Evolutionary conservation across 2,329 filamentous ascomycete genomes (phyloP).

Genomic region (Spiromastix sp.): DNA sequence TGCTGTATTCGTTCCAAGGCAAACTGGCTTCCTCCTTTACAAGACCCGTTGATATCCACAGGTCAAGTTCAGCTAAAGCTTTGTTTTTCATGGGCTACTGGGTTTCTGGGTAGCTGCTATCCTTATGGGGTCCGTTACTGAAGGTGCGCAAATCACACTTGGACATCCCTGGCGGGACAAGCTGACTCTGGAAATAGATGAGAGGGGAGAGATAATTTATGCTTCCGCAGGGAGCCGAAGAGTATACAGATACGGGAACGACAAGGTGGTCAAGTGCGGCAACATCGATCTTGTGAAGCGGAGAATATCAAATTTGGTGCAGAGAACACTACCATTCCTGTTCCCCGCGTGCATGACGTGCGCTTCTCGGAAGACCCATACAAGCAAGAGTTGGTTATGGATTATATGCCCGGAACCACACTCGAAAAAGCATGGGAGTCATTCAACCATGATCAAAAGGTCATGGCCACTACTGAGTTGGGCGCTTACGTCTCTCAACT

Average conservation of each 20-base stretch:
- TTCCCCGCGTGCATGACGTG: slow-evolving; percentile 3
- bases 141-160: no score
- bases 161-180: no score
- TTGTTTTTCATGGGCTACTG: no score
- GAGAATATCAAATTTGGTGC: not conserved
- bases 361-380: not conserved
- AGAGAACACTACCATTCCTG: slow-evolving; percentile 6
- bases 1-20: no score
- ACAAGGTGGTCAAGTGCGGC: slow-evolving; percentile 1
- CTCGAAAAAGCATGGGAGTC: not conserved
- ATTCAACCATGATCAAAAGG: not conserved
- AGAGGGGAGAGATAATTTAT: not conserved
- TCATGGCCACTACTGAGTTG: not conserved
- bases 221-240: slow-evolving; percentile 1
- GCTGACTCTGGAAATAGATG: not conserved
- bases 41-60: no score
- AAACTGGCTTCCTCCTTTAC: no score
- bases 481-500: slow-evolving; percentile 1
- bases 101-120: no score
- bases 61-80: no score
- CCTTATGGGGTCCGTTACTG: no score
- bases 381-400: not conserved
- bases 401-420: not conserved
- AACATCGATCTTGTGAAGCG: not conserved
- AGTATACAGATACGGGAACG: not conserved